A percentile compares a stretch with the other conserved stretches of the same genome.
Evolutionary conservation across 257 asterid genomes (phyloP).

Genomic region (Paraleonurus japonicus): DNA sequence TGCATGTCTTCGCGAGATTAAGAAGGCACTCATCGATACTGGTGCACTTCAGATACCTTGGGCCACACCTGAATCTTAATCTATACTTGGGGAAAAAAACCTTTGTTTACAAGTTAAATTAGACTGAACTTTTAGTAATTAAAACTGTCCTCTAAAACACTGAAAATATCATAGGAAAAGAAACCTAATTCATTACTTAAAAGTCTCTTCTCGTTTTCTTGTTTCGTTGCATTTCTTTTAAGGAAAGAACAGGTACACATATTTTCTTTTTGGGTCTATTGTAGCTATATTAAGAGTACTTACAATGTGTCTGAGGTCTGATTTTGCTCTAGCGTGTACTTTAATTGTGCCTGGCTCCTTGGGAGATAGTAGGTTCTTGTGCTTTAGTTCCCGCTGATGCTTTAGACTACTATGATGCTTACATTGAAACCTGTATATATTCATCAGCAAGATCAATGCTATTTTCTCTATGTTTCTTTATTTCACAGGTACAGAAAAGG

Average conservation of each 20-base stretch:
- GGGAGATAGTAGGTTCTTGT: background rate
- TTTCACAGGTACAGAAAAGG: constrained; percentile 57
- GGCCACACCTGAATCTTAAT: background rate
- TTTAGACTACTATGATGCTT: background rate
- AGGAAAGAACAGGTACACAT: background rate
- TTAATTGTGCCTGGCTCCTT: background rate
- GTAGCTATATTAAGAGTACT: background rate
- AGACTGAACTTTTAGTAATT: background rate
- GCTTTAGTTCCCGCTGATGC: background rate
- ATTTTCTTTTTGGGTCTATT: background rate
- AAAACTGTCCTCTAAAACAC: background rate
- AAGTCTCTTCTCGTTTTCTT: background rate
- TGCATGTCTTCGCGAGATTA: background rate
- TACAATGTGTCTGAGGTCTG: background rate
- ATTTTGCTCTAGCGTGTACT: background rate
- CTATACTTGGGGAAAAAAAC: background rate
- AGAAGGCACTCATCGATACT: background rate
- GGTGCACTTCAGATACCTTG: background rate
- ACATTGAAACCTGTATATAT: background rate
- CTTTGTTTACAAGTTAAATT: background rate
- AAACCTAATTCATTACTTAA: background rate
- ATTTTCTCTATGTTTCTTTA: constrained; percentile 22
- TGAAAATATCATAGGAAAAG: background rate
- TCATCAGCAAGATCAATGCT: constrained; percentile 19
- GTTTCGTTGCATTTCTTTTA: background rate